A percentile compares a stretch with the other conserved stretches of the same genome.
phyloP scores from a whole-genome alignment of 2,329 filamentous ascomycete genomes.

The Magnaporthiopsis rhizophila region DNA sequence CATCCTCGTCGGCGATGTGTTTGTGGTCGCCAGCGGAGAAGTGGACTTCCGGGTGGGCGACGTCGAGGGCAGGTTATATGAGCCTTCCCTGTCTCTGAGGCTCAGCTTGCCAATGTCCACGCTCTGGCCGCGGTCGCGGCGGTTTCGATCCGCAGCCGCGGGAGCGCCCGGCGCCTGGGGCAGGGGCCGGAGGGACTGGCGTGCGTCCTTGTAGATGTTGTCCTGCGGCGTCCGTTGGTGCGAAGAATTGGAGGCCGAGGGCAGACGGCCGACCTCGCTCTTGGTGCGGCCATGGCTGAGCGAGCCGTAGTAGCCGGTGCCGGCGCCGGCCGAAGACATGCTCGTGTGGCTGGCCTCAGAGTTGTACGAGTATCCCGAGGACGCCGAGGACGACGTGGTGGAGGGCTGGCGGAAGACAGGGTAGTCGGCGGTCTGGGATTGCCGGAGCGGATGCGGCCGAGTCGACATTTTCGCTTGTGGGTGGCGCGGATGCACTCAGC shows the following conservation, averaged over 20 bases:
- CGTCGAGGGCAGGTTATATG: neutral
- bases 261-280: conserved; percentile 58
- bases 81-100: neutral
- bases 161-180: conserved; percentile 52
- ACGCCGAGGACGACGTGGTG: conserved; percentile 62
- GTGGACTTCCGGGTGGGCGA: neutral
- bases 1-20: neutral
- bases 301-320: conserved; percentile 51
- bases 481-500: neutral
- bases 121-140: conserved; percentile 48
- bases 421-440: conserved; percentile 45
- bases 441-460: conserved; percentile 49
- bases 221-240: conserved; percentile 34
- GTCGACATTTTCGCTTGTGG: conserved; percentile 40
- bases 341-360: conserved; percentile 60
- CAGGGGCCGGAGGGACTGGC: conserved; percentile 69
- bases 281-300: conserved; percentile 63
- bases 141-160: conserved; percentile 23
- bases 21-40: neutral
- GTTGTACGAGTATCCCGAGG: conserved; percentile 55
- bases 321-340: conserved; percentile 63
- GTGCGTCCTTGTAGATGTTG: conserved; percentile 61
- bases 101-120: conserved; percentile 49
- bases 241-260: conserved; percentile 21
- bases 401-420: conserved; percentile 55